Conservation (phyloP, 768 basidiomycete species). For the Solioccasus polychromus region DNA sequence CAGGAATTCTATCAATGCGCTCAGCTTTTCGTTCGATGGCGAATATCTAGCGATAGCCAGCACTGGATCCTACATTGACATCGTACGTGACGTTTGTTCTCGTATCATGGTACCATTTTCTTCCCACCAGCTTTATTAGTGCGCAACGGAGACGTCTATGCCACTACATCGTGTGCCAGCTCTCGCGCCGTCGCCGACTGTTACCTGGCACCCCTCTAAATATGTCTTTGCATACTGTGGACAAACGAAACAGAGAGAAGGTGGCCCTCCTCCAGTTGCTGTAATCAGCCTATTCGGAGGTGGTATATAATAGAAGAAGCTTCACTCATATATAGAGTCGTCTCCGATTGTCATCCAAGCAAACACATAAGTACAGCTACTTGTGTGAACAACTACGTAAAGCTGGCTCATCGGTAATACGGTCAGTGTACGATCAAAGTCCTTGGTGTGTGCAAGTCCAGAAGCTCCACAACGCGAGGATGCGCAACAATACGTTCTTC, state of each 20-base stretch:
- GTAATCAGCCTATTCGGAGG: conserved; percentile 73
- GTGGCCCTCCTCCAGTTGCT: conserved; percentile 60
- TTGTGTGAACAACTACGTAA: too few species aligned
- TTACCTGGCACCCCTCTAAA: conserved; percentile 80
- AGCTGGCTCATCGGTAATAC: too few species aligned
- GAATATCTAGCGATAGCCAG: conserved; percentile 80
- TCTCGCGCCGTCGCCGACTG: conserved; percentile 68
- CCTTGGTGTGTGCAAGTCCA: conserved; percentile 18
- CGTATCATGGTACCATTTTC: not conserved
- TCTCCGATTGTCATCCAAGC: not conserved
- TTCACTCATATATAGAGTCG: not conserved
- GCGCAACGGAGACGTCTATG: conserved; percentile 72
- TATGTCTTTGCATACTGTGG: conserved; percentile 82
- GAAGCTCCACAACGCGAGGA: conserved; percentile 10
- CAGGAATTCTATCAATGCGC: conserved; percentile 67
- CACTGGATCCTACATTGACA: conserved; percentile 70
- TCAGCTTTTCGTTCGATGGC: conserved; percentile 82
- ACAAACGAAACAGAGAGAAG: conserved; percentile 66
- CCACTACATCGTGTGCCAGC: conserved; percentile 77
- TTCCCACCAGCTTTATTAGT: conserved; percentile 39
- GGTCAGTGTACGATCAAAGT: conserved; percentile 23
- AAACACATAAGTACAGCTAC: too few species aligned
- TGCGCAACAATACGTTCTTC: conserved; percentile 23
- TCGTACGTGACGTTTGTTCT: conserved; percentile 46
- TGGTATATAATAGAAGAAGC: conserved; percentile 25